Percentiles rank a stretch among this genome's conserved stretches.
Evolutionary conservation across 352 stramenopile genomes (phyloP).

Genomic region (Globisporangium lucens): DNA sequence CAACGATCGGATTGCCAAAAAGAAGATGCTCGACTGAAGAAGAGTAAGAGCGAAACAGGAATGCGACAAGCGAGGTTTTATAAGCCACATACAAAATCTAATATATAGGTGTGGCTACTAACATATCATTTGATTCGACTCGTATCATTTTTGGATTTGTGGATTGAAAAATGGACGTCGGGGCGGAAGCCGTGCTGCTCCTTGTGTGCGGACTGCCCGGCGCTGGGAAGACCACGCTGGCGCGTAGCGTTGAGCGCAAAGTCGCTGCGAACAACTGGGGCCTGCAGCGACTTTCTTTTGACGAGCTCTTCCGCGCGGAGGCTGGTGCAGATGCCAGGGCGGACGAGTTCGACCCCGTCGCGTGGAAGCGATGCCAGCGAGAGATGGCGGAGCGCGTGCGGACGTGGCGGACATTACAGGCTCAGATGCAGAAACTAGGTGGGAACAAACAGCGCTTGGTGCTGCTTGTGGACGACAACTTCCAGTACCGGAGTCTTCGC

Average conservation of each 20-base stretch:
- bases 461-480: constrained; percentile 71
- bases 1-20: background rate
- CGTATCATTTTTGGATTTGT: background rate
- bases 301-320: constrained; percentile 39
- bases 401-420: constrained; percentile 8
- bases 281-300: constrained; percentile 51
- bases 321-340: background rate
- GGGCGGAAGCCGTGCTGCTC: constrained; percentile 28
- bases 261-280: background rate
- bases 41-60: background rate
- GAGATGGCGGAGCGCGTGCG: constrained; percentile 37
- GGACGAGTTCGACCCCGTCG: constrained; percentile 38
- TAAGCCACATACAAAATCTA: background rate
- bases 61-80: background rate
- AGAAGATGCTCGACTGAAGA: background rate
- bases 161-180: background rate
- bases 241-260: background rate
- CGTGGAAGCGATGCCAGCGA: constrained; percentile 53
- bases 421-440: constrained; percentile 8
- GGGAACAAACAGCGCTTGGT: constrained; percentile 22
- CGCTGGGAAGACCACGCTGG: constrained; percentile 68
- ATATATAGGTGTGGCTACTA: constrained; percentile 1
- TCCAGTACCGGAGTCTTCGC: constrained; percentile 61
- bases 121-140: background rate
- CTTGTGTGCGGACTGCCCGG: constrained; percentile 64